phyloP scores from a whole-genome alignment of 768 basidiomycete genomes.

The Russula sp. region DNA sequence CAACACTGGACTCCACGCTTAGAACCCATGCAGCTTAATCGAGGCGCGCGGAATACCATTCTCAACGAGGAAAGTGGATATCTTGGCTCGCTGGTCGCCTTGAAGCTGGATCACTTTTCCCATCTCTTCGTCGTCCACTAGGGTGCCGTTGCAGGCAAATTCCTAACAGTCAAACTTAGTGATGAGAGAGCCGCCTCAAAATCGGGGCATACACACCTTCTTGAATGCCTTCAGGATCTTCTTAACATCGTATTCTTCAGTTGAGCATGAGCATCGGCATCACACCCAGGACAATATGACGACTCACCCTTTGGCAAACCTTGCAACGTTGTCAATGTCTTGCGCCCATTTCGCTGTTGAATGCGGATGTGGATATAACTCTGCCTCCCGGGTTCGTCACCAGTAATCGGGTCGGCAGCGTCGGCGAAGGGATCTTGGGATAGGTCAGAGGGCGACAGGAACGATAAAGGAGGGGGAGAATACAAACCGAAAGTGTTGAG shows the following conservation, averaged over 20 bases:
- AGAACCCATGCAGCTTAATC: conserved; percentile 91
- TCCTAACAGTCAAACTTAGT: conserved; percentile 51
- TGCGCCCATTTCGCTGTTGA: conserved; percentile 98
- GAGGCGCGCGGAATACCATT: conserved; percentile 73
- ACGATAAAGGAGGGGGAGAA: conserved; percentile 19
- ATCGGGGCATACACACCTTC: conserved; percentile 57
- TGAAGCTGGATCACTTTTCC: conserved; percentile 98
- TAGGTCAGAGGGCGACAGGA: conserved; percentile 31
- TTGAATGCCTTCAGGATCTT: conserved; percentile 99
- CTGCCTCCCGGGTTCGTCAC: conserved; percentile 71
- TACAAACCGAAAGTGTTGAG: conserved; percentile 74
- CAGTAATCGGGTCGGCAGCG: conserved; percentile 79
- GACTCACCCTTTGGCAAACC: conserved; percentile 79
- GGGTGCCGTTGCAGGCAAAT: conserved; percentile 97
- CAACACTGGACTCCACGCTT: conserved; percentile 32
- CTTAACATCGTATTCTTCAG: conserved; percentile 89
- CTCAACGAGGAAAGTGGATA: conserved; percentile 80
- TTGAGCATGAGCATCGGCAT: conserved; percentile 24
- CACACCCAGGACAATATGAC: conserved; percentile 6
- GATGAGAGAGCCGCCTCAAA: background rate
- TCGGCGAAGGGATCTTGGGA: conserved; percentile 91
- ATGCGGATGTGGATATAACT: conserved; percentile 95
- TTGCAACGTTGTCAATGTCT: conserved; percentile 96
- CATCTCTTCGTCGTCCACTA: conserved; percentile 93
- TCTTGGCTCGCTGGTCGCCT: conserved; percentile 94